A percentile compares a stretch with the other conserved stretches of the same genome.
Conservation (phyloP, 1,139 yeast genomes). For the Williopsis jadinii region DNA sequence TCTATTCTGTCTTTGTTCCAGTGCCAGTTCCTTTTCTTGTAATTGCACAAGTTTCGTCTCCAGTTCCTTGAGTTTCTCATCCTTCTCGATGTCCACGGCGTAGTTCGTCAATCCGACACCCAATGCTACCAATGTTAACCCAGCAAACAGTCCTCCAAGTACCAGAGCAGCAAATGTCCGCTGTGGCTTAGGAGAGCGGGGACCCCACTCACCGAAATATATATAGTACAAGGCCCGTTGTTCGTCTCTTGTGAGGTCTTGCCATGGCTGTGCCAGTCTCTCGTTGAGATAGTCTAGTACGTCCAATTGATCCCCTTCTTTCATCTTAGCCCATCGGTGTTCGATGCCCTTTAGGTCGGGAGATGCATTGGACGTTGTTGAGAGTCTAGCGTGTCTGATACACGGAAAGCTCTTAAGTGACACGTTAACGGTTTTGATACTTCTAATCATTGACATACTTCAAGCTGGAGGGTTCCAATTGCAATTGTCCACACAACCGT, state of each 20-base stretch:
- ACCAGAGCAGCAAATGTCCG: slow-evolving; percentile 8
- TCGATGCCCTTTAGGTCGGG: slow-evolving; percentile 36
- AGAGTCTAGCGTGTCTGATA: no score
- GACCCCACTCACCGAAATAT: slow-evolving; percentile 93
- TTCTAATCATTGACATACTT: no score
- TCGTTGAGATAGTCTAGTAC: slow-evolving; percentile 50
- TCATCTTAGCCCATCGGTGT: slow-evolving; percentile 48
- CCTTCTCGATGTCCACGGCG: slow-evolving; percentile 16
- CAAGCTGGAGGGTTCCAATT: no score
- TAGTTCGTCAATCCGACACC: slow-evolving; percentile 16
- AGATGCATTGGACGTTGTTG: slow-evolving; percentile 2
- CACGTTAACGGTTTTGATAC: no score
- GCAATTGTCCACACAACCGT: no score
- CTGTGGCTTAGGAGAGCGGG: slow-evolving; percentile 37
- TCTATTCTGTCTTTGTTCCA: background rate
- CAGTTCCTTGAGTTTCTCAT: slow-evolving; percentile 9
- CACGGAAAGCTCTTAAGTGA: no score
- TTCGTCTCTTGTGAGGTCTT: slow-evolving; percentile 67
- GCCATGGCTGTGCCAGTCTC: slow-evolving; percentile 64
- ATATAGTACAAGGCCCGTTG: slow-evolving; percentile 87
- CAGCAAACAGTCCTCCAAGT: slow-evolving; percentile 12
- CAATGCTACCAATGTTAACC: slow-evolving; percentile 12
- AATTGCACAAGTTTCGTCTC: slow-evolving; percentile 1
- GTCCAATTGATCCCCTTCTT: slow-evolving; percentile 52
- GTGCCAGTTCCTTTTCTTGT: slow-evolving; percentile 4